Base-by-base conservation (phyloP, 192 early-diverging fungal species). In the Pilobolus umbonatus region DNA sequence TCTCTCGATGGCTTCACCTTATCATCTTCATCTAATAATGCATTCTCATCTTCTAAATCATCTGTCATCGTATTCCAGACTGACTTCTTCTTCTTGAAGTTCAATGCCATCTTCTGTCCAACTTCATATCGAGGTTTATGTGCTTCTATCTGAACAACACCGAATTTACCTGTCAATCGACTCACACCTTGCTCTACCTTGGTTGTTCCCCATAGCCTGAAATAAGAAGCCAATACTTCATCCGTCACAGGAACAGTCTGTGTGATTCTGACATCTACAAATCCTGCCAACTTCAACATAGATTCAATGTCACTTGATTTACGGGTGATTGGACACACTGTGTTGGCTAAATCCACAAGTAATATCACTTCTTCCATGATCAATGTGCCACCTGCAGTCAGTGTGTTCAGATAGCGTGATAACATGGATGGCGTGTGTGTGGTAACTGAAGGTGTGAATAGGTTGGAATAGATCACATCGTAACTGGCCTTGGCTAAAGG, bases 31-130 rank as follows among this genome's bases (percentile, higher is more conserved):
- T 92, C 90, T 65, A 95, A 74, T 26, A 97, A 72, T 15, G 65
- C 75, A 54, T 95, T 92, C 67, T 98, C 93, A 57, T 96, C 88
- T 47, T 88, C 88, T 15, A 95, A 74, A 64, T 90, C 90, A 66
- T 89, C 89, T 21, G 92, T 87, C 39, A 93, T 85, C 24, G 90
- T 87, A 24, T 84, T 83, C 24, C 49, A 61, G 44, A 61, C 72
- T 22, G 73, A 45, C 48, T 58, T 57, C 77, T 90, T 94, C 48
- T 84, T 89, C 26, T 78, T 83, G 79, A 94, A 93, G 6, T 84
- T 79, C 47, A 97, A 69, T 39, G 85, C 88, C 15, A 87, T 81
- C 26, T 86, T 85, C 46, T 86, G 86, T 4, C 96, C 96, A 1
- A 95, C 81, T 45, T 93, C 86, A 71, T 95, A 96, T 1, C 71